Evolutionary conservation across 75 land plant species (phyloP).

Genomic region (Azolla pinnata): DNA sequence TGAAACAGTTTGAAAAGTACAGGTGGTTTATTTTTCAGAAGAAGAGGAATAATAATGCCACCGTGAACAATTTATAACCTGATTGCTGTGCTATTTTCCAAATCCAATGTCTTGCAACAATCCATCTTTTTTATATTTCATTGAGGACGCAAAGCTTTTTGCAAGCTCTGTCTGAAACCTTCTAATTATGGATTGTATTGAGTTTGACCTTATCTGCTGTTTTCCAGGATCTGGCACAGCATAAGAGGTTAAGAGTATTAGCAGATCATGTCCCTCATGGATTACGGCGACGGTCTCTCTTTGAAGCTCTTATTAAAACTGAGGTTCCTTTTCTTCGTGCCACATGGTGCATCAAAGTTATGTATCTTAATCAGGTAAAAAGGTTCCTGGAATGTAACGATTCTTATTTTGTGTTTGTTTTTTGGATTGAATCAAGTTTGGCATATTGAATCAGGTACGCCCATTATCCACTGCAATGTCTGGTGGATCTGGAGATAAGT

Average conservation of each 20-base stretch:
- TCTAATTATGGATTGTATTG: background rate
- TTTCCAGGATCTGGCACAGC: constrained; percentile 80
- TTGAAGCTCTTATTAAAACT: constrained; percentile 83
- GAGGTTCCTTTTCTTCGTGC: constrained; percentile 88
- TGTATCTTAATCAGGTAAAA: constrained; percentile 85
- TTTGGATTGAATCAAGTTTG: background rate
- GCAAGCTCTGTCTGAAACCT: too few relatives aligned
- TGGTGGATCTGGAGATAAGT: constrained; percentile 62
- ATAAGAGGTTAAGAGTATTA: constrained; percentile 62
- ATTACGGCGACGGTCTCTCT: constrained; percentile 51
- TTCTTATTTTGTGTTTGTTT: constrained; percentile 3
- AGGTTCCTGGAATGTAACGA: background rate
- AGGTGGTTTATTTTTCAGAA: too few relatives aligned
- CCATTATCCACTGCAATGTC: constrained; percentile 39
- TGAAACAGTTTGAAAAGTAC: too few relatives aligned
- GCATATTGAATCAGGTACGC: constrained; percentile 54
- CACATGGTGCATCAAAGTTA: constrained; percentile 91
- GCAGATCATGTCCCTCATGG: constrained; percentile 93
- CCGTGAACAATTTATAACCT: too few relatives aligned
- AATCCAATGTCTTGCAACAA: too few relatives aligned
- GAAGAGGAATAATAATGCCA: too few relatives aligned
- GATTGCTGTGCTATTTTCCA: too few relatives aligned
- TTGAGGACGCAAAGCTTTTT: too few relatives aligned
- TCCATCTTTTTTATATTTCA: too few relatives aligned
- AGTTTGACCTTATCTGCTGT: background rate